Percentiles rank a stretch among this genome's conserved stretches.
Conservation (phyloP, 768 basidiomycete species). For the Leccinum broughii region DNA sequence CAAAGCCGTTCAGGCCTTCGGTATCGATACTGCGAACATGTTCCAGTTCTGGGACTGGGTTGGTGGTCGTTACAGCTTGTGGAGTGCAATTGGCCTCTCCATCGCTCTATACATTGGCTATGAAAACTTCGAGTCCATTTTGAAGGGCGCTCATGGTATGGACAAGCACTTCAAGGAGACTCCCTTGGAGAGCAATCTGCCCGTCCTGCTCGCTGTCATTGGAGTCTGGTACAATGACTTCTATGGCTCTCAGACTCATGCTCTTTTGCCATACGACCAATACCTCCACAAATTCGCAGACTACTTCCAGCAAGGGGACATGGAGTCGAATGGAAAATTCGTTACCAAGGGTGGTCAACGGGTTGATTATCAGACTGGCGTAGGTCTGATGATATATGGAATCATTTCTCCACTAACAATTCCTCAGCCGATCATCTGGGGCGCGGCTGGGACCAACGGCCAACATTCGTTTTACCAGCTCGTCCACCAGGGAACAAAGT, state of each 20-base stretch:
- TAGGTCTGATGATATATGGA: slow-evolving; percentile 39
- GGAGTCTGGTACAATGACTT: slow-evolving; percentile 99
- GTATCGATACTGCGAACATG: slow-evolving; percentile 91
- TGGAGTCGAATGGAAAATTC: slow-evolving; percentile 99
- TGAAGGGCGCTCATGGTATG: slow-evolving; percentile 95
- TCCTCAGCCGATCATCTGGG: slow-evolving; percentile 94
- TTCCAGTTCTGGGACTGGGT: slow-evolving; percentile 99
- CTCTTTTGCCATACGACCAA: slow-evolving; percentile 95
- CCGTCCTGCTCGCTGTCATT: slow-evolving; percentile 83
- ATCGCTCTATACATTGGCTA: slow-evolving; percentile 93
- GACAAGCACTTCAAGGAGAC: slow-evolving; percentile 95
- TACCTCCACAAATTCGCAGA: slow-evolving; percentile 99
- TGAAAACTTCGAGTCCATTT: slow-evolving; percentile 88
- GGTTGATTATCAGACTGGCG: slow-evolving; percentile 95
- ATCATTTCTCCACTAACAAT: not conserved
- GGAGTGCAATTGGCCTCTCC: slow-evolving; percentile 96
- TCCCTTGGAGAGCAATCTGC: slow-evolving; percentile 86
- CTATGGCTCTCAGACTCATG: slow-evolving; percentile 94
- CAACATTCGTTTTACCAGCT: slow-evolving; percentile 99
- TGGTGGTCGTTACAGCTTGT: slow-evolving; percentile 95
- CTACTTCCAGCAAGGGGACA: slow-evolving; percentile 99
- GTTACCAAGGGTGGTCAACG: slow-evolving; percentile 92
- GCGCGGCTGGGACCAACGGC: slow-evolving; percentile 96
- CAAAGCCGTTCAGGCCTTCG: slow-evolving; percentile 88
- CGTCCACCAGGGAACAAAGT: slow-evolving; percentile 90